phyloP scores from a whole-genome alignment of 176 grass and related monocot genomes.

The Bolboschoenus planiculmis region DNA sequence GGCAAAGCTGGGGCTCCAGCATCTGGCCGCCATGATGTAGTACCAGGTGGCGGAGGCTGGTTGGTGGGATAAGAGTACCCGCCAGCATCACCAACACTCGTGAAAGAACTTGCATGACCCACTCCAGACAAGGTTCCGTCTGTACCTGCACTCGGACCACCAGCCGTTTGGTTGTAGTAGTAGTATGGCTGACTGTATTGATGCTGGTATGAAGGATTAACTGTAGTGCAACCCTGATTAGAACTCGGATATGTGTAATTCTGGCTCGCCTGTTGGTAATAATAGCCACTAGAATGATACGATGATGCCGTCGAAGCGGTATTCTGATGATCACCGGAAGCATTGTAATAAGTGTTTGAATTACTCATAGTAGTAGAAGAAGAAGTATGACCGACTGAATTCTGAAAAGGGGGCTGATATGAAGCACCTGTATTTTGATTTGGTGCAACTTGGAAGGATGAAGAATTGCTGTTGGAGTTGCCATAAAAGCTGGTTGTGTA shows the following conservation, averaged over 20 bases:
- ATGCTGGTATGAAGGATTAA: constrained; percentile 68
- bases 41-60: constrained; percentile 93
- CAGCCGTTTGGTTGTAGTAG: constrained; percentile 48
- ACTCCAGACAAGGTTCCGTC: constrained; percentile 32
- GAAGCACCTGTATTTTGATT: constrained; percentile 97
- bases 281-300: constrained; percentile 63
- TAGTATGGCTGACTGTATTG: constrained; percentile 76
- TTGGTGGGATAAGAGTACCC: constrained; percentile 59
- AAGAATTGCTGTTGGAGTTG: constrained; percentile 49
- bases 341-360: constrained; percentile 97
- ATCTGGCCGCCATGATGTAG: constrained; percentile 68
- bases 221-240: constrained; percentile 33
- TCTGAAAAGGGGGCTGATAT: constrained; percentile 99
- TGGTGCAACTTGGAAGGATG: constrained; percentile 64
- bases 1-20: constrained; percentile 33
- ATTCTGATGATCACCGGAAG: constrained; percentile 78
- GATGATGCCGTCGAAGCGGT: constrained; percentile 37
- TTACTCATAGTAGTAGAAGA: constrained; percentile 51
- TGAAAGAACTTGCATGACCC: constrained; percentile 22
- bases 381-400: constrained; percentile 88
- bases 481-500: constrained; percentile 62
- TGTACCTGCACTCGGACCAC: constrained; percentile 39
- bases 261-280: constrained; percentile 56
- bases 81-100: constrained; percentile 27
- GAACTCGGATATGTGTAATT: constrained; percentile 58